phyloP scores from a whole-genome alignment of 768 basidiomycete genomes.

The Leucosporidium yakuticum region DNA sequence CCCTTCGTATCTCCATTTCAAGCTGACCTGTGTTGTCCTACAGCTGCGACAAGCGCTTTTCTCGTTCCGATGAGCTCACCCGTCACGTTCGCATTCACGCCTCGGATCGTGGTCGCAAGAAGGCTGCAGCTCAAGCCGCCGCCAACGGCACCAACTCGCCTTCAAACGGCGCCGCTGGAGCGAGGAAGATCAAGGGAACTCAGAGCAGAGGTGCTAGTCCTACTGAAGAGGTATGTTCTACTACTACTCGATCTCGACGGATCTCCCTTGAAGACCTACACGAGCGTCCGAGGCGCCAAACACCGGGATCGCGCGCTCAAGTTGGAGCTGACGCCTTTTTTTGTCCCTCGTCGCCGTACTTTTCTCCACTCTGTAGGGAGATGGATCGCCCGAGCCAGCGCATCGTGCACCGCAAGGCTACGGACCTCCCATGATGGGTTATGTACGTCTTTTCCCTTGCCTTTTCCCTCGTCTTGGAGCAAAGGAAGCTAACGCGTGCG shows the following conservation, averaged over 20 bases:
- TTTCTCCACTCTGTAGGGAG: not conserved
- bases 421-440: conserved; percentile 29
- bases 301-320: no score
- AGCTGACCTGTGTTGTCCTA: not conserved
- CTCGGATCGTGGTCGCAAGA: conserved; percentile 34
- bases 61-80: conserved; percentile 95
- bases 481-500: not conserved
- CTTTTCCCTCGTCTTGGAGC: not conserved
- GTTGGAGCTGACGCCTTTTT: not conserved
- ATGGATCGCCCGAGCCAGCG: conserved; percentile 3
- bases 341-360: no score
- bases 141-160: conserved; percentile 42
- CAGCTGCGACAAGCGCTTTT: conserved; percentile 93
- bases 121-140: conserved; percentile 32
- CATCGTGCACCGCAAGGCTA: conserved; percentile 5
- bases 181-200: conserved; percentile 44
- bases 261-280: no score
- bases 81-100: conserved; percentile 86
- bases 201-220: conserved; percentile 22
- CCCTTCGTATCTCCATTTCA: not conserved
- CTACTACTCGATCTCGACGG: not conserved
- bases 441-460: conserved; percentile 11
- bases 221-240: conserved; percentile 20
- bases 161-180: conserved; percentile 56
- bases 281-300: no score